These are phyloP conservation scores for Phallus indusiatus DNA, from an alignment of 768 basidiomycete species.

Conservation along the genomic window DNA sequence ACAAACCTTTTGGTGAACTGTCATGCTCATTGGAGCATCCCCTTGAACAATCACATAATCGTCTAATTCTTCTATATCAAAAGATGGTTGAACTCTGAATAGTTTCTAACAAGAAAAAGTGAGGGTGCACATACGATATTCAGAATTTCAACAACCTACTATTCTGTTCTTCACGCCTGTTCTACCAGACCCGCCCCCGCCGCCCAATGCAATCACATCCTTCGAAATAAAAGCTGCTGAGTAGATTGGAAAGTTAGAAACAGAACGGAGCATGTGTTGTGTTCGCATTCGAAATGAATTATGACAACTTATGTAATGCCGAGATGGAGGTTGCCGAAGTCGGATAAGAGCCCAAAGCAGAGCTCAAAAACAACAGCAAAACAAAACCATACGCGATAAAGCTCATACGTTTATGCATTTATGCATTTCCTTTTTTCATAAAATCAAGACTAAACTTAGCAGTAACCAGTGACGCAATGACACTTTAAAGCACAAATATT, in stretches of 20 bases:
- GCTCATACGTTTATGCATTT: too few species aligned
- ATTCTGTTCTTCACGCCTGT: conserved; percentile 94
- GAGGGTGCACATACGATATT: neutral
- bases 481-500: neutral
- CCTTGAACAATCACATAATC: conserved; percentile 79
- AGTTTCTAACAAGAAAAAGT: conserved; percentile 41
- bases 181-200: conserved; percentile 78
- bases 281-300: conserved; percentile 50
- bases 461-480: conserved; percentile 11
- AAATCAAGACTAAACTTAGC: too few species aligned
- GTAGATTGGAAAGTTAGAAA: conserved; percentile 82
- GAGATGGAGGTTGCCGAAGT: neutral
- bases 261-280: conserved; percentile 65
- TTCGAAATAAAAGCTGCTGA: conserved; percentile 71
- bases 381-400: neutral
- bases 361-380: neutral
- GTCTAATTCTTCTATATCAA: conserved; percentile 43
- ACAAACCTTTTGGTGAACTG: conserved; percentile 50
- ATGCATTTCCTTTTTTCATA: too few species aligned
- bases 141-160: conserved; percentile 40
- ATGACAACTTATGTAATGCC: neutral
- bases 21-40: conserved; percentile 97
- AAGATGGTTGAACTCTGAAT: conserved; percentile 48
- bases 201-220: conserved; percentile 66
- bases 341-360: neutral